Percentiles rank a stretch among this genome's conserved stretches.
phyloP scores from a whole-genome alignment of 2,329 filamentous ascomycete species.

The Magnaporthales sp. region DNA sequence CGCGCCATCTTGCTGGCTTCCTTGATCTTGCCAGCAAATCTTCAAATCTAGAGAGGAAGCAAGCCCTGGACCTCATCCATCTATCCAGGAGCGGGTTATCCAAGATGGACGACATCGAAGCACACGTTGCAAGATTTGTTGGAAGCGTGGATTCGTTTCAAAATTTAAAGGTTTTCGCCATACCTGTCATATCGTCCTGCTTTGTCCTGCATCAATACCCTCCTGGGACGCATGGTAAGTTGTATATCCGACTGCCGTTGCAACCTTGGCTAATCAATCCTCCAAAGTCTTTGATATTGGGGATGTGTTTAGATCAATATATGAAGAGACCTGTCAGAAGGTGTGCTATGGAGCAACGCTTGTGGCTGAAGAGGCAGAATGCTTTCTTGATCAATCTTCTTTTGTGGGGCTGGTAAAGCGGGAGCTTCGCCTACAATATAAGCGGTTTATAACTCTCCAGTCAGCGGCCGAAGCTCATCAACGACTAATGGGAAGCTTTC shows the following conservation, averaged over 20 bases:
- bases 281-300: not conserved
- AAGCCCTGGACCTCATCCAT: not conserved
- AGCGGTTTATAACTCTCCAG: not conserved
- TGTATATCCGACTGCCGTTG: not conserved
- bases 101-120: not conserved
- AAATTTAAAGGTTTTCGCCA: not conserved
- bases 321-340: not conserved
- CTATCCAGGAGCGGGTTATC: not conserved
- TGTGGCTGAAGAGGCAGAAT: not conserved
- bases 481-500: not conserved
- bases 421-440: not conserved
- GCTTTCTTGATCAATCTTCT: not conserved
- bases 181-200: not conserved
- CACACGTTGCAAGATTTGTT: not conserved
- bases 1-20: not conserved
- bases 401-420: not conserved
- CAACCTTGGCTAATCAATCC: not conserved
- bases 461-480: not conserved
- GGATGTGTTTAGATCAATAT: not conserved
- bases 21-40: not conserved
- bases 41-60: not conserved
- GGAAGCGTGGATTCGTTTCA: not conserved
- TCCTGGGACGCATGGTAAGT: not conserved
- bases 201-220: not conserved
- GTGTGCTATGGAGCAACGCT: not conserved